Percentiles rank a stretch among this genome's conserved stretches.
phyloP scores from a whole-genome alignment of 164 flowering plant species.

The Vitis rupestris region DNA sequence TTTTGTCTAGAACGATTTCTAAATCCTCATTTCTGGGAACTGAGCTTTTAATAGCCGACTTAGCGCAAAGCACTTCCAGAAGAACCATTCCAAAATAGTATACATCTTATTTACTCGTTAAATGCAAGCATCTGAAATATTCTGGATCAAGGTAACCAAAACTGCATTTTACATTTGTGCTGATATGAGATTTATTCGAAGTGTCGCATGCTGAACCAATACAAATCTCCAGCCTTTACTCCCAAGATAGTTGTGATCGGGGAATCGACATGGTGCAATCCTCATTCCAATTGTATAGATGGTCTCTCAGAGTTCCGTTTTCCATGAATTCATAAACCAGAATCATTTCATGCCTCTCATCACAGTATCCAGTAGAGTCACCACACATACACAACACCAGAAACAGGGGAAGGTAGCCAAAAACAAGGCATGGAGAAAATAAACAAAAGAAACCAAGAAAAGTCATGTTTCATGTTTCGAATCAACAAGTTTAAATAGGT shows the following conservation, averaged over 20 bases:
- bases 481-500: no score
- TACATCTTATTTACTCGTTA: slow-evolving; percentile 20
- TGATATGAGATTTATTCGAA: neutral
- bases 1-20: slow-evolving; percentile 1
- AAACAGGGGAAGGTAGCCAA: no score
- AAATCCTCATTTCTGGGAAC: neutral
- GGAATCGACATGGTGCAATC: no score
- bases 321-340: no score
- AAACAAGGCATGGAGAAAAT: no score
- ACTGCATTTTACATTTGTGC: slow-evolving; percentile 10
- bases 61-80: slow-evolving; percentile 15
- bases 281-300: neutral
- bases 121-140: neutral
- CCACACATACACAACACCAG: no score
- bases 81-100: slow-evolving; percentile 23
- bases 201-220: slow-evolving; percentile 13
- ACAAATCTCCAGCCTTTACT: slow-evolving; percentile 14
- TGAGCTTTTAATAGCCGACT: slow-evolving; percentile 1
- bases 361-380: slow-evolving; percentile 10
- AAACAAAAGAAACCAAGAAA: no score
- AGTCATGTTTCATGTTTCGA: no score
- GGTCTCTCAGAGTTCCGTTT: neutral
- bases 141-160: neutral
- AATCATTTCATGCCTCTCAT: slow-evolving; percentile 1
- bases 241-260: slow-evolving; percentile 3